Evolutionary conservation across 1,284 basidiomycete genomes (phyloP).

Genomic region (Albatrellus sp.): DNA sequence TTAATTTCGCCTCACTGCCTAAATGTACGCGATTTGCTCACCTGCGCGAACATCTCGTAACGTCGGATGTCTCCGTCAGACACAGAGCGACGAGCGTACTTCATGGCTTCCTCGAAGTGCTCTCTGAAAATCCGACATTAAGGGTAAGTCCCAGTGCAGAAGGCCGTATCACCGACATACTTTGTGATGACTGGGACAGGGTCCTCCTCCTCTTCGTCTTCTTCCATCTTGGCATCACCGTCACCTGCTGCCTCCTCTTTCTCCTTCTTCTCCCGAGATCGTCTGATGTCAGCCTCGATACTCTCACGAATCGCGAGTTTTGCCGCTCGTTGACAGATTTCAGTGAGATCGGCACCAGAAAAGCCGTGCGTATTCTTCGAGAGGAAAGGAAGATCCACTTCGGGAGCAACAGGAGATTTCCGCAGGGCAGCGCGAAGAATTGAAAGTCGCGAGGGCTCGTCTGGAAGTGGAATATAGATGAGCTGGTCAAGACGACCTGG

Average conservation of each 20-base stretch:
- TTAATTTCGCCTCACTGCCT: background rate
- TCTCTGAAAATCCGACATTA: slow-evolving; percentile 33
- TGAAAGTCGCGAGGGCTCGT: slow-evolving; percentile 83
- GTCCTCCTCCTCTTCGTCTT: slow-evolving; percentile 73
- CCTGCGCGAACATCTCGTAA: slow-evolving; percentile 85
- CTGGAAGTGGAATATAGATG: slow-evolving; percentile 90
- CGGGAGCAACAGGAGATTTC: slow-evolving; percentile 83
- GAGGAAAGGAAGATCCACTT: slow-evolving; percentile 82
- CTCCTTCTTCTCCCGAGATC: slow-evolving; percentile 70
- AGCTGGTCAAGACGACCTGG: slow-evolving; percentile 97
- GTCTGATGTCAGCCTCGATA: slow-evolving; percentile 87
- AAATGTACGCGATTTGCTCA: slow-evolving; percentile 19
- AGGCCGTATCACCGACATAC: slow-evolving; percentile 22
- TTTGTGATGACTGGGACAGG: slow-evolving; percentile 93
- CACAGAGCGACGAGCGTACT: slow-evolving; percentile 83
- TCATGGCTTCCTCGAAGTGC: slow-evolving; percentile 98
- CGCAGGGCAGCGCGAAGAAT: slow-evolving; percentile 89
- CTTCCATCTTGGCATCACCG: slow-evolving; percentile 64
- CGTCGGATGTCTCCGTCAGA: slow-evolving; percentile 92
- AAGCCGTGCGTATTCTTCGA: slow-evolving; percentile 94
- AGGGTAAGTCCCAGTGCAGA: background rate
- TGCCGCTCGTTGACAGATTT: slow-evolving; percentile 96
- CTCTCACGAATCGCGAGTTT: slow-evolving; percentile 94
- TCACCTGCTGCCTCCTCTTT: slow-evolving; percentile 57
- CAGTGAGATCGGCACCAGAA: slow-evolving; percentile 98